Evolutionary conservation across 352 stramenopile species (phyloP), one percentile per base, ranked within the genome.

Genomic region (Phytophthora fragariaefolia): DNA sequence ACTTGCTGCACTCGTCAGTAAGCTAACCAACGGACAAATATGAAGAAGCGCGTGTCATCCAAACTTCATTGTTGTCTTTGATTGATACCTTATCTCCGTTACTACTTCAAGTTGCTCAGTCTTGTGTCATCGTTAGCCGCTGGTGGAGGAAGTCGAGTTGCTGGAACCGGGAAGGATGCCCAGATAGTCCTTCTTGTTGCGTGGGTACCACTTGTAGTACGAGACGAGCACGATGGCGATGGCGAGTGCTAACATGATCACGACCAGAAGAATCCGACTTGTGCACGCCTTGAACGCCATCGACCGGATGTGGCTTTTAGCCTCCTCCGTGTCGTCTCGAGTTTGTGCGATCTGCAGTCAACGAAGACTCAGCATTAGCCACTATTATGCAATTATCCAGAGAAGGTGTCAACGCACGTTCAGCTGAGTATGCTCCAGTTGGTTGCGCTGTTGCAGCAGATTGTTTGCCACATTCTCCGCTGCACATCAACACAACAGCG

Each of bases 141-240:
- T 43, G 9, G 70, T 72, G 30, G 36, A 61, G 13, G 70, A 69
- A 12, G n/a, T 47, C 9, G 34, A 43, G 23, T 26, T 68, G 10
- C n/a, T 71, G 7, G 68, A 65, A 10, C 66, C 42, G 10, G 80
- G 73, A 42, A 89, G 57, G 27, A 92, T 81, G 17, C 81, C 81
- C 43, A 90, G n/a, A 26, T 83, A 71, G 57, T 92, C 83, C 67
- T 88, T 92, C 69, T 90, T 82, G 64, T 81, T 76, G 48, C 75
- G 74, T 18, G 85, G 85, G 54, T 90, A 93, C 85, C 85, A 93
- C 49, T 87, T 89, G 77, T 87, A 90, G 60, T 91, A 91, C 42
- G 85, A 87, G 5, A 93, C 81, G 26, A 90, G 46, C 9, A 60
- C 69, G 46, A 93, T 91, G 24, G 85, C 82, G 18, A 75, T 63